phyloP scores from a whole-genome alignment of 495 filamentous ascomycete genomes.

The Xylaria castorea region DNA sequence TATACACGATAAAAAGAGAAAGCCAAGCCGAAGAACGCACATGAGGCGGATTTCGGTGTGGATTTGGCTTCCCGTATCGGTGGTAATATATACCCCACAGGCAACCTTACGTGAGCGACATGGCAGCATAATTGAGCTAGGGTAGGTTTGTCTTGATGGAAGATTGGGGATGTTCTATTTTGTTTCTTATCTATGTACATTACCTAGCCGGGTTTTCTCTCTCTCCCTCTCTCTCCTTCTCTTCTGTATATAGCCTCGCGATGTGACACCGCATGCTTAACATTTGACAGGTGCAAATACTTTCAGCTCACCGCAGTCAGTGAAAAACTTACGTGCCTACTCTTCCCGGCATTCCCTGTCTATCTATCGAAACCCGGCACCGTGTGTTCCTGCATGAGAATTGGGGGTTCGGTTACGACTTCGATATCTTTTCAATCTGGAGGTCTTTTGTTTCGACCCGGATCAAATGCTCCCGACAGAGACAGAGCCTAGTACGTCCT shows the following conservation, averaged over 20 bases:
- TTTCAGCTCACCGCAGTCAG: conserved; percentile 12
- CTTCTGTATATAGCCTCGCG: too few species aligned
- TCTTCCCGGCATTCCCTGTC: conserved; percentile 1
- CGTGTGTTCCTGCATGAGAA: conserved; percentile 13
- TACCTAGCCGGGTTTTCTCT: neutral
- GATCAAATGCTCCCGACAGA: neutral
- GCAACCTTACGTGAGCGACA: neutral
- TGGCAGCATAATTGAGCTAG: neutral
- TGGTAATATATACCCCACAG: neutral
- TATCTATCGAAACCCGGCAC: conserved; percentile 4
- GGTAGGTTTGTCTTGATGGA: neutral
- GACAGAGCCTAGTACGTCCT: too few species aligned
- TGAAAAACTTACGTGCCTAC: neutral
- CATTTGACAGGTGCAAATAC: neutral
- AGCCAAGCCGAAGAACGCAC: neutral
- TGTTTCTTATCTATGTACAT: neutral
- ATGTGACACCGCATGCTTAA: neutral
- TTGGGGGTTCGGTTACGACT: neutral
- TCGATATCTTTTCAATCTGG: neutral
- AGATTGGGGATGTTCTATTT: neutral
- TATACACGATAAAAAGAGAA: neutral
- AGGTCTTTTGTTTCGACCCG: neutral
- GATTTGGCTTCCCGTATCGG: conserved; percentile 8
- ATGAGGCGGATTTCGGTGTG: conserved; percentile 16
- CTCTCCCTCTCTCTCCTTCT: too few species aligned